Evolutionary conservation across 2,329 filamentous ascomycete species (phyloP).

Genomic region (Drechslerella coelobrocha): DNA sequence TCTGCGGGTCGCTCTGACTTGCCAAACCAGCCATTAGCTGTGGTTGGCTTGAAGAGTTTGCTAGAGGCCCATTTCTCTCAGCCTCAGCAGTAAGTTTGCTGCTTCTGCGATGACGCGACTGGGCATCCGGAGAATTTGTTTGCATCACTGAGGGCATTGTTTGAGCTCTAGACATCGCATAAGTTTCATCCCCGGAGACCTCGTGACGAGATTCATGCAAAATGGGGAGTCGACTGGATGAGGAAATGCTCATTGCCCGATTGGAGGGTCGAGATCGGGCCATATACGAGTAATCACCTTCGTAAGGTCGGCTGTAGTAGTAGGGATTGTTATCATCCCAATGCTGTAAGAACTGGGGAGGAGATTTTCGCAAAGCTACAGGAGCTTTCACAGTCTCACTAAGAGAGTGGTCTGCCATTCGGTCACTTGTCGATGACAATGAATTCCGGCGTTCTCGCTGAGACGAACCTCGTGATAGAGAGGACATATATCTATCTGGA

Average conservation of each 20-base stretch:
- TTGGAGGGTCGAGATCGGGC: constrained; percentile 20
- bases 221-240: constrained; percentile 36
- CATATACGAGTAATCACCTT: constrained; percentile 19
- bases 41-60: neutral
- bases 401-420: constrained; percentile 6
- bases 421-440: constrained; percentile 28
- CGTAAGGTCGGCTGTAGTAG: constrained; percentile 28
- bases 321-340: constrained; percentile 40
- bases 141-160: constrained; percentile 14
- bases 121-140: neutral
- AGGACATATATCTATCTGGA: constrained; percentile 42
- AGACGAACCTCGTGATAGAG: constrained; percentile 28
- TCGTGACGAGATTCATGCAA: constrained; percentile 43
- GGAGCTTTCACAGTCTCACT: constrained; percentile 37
- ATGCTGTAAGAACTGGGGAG: constrained; percentile 38
- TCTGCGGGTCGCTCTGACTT: neutral
- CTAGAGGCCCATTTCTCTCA: constrained; percentile 4
- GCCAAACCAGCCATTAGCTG: neutral
- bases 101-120: constrained; percentile 9
- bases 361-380: constrained; percentile 36
- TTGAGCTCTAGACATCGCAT: constrained; percentile 10
- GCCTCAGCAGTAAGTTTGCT: constrained; percentile 3
- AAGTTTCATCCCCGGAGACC: constrained; percentile 21
- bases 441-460: constrained; percentile 40
- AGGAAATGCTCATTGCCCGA: constrained; percentile 25